Evolutionary conservation across 164 flowering plant genomes (phyloP).

Genomic region (Macadamia tetraphylla): DNA sequence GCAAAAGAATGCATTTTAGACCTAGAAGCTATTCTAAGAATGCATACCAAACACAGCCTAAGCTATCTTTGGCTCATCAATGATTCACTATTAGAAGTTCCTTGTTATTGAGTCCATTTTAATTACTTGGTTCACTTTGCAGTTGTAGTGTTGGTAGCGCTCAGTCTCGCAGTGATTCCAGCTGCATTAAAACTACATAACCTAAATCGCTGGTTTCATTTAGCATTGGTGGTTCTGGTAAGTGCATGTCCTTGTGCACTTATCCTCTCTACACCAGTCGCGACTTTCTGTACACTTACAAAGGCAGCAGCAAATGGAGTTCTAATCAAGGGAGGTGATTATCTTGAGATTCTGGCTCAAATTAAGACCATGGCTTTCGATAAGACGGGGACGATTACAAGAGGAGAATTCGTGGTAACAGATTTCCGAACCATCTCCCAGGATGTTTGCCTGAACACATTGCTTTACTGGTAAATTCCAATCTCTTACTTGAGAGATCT

Average conservation of each 20-base stretch:
- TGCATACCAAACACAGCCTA: background rate
- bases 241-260: constrained; percentile 97
- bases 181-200: constrained; percentile 40
- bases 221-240: constrained; percentile 75
- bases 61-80: background rate
- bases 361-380: constrained; percentile 72
- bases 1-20: too few relatives aligned
- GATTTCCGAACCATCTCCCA: constrained; percentile 37
- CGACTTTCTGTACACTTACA: constrained; percentile 76
- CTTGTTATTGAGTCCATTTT: background rate
- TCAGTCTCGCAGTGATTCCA: constrained; percentile 53
- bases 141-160: constrained; percentile 59
- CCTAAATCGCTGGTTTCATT: constrained; percentile 48
- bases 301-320: constrained; percentile 76
- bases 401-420: constrained; percentile 68
- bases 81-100: too few relatives aligned
- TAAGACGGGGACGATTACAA: constrained; percentile 90
- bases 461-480: constrained; percentile 61
- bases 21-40: too few relatives aligned
- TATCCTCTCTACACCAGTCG: constrained; percentile 89
- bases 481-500: background rate
- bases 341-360: constrained; percentile 65
- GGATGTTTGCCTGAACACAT: constrained; percentile 35
- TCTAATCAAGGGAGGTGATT: constrained; percentile 81
- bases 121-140: constrained; percentile 18